Evolutionary conservation across 495 filamentous ascomycete genomes (phyloP).

Genomic region (Bryoglossum gracile): DNA sequence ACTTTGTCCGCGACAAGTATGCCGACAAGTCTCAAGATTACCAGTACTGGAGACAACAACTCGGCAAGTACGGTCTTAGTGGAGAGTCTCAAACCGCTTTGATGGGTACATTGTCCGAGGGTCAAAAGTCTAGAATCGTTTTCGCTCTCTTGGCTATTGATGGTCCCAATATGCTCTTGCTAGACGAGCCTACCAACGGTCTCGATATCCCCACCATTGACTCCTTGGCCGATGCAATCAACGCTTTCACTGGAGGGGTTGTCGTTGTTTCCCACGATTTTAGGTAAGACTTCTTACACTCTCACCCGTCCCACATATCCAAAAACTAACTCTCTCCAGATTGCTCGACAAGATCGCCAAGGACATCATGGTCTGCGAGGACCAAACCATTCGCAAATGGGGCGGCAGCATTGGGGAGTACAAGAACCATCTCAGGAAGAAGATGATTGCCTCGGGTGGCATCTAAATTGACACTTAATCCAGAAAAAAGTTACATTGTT

Average conservation of each 20-base stretch:
- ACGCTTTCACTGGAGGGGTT: slow-evolving; percentile 90
- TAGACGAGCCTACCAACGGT: slow-evolving; percentile 99
- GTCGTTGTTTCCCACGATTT: slow-evolving; percentile 99
- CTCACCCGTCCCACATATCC: too few relatives aligned
- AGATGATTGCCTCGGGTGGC: slow-evolving; percentile 68
- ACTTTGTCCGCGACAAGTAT: slow-evolving; percentile 98
- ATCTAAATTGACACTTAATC: slow-evolving; percentile 36
- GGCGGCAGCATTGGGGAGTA: slow-evolving; percentile 84
- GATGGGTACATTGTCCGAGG: slow-evolving; percentile 96
- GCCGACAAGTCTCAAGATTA: slow-evolving; percentile 83
- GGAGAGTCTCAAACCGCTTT: slow-evolving; percentile 92
- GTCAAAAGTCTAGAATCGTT: slow-evolving; percentile 95
- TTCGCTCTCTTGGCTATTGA: slow-evolving; percentile 96
- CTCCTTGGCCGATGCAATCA: slow-evolving; percentile 94
- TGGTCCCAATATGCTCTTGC: slow-evolving; percentile 90
- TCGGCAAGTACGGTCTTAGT: slow-evolving; percentile 85
- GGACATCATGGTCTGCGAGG: slow-evolving; percentile 98
- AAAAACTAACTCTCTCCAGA: slow-evolving; percentile 38
- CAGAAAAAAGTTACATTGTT: slow-evolving; percentile 13
- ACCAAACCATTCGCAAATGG: slow-evolving; percentile 86
- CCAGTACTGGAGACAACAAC: slow-evolving; percentile 98
- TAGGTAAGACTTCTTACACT: slow-evolving; percentile 73
- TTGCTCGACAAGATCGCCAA: slow-evolving; percentile 99
- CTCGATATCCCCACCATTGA: slow-evolving; percentile 99
- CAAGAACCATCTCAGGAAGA: slow-evolving; percentile 98